Base-by-base conservation (phyloP, 306 rosid species). In the Cucumis melo region DNA sequence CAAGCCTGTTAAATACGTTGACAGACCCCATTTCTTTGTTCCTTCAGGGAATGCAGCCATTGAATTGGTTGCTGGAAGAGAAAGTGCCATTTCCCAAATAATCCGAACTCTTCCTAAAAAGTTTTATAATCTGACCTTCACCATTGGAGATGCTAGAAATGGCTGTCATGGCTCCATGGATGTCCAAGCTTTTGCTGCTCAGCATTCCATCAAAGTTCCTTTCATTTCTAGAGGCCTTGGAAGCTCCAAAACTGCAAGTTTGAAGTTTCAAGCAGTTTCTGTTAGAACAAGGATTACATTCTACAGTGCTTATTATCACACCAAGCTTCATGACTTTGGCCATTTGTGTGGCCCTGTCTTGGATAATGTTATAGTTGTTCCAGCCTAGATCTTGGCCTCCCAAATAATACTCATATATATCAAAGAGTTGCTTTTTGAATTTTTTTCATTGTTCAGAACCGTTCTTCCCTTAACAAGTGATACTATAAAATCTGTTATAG, bases 51-150 rank as follows among this genome's bases (percentile, higher is more conserved):
- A 64, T 8, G 81, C 79, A 3, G 87, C 90, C 2, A 53, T 88
- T 10, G 90, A 88, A 46, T 77, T 88, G 17, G 84, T 84, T 24
- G 87, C 83, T 4, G 88, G 88, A 24, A 60, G 82, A 36, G 92
- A 88, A 70, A 86, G 86, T 63, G 86, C 86, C 53, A 86, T 88
- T 32, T 84, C 92, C n/a, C 92, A 88, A 74, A 79, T 83, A 79
- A 77, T 86, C 7, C 81, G 77, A 78, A 86, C 92, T 72, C 8
- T 81, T 19, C 83, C 87, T 50, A 78, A 67, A 77, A 86, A 70
- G 63, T 55, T 41, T 53, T 88, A 84, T 74, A 84, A 77, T 64
- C 87, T 88, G 13, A 72, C 67, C 61, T 86, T 88, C 85, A 81
- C 84, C 50, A 76, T 84, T 24, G 92, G 92, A 74, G 92, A 88